Percentiles rank a stretch among this genome's conserved stretches.
Evolutionary conservation across 805 yeast genomes (phyloP).

Genomic region (Hermanozyma aechmeae): DNA sequence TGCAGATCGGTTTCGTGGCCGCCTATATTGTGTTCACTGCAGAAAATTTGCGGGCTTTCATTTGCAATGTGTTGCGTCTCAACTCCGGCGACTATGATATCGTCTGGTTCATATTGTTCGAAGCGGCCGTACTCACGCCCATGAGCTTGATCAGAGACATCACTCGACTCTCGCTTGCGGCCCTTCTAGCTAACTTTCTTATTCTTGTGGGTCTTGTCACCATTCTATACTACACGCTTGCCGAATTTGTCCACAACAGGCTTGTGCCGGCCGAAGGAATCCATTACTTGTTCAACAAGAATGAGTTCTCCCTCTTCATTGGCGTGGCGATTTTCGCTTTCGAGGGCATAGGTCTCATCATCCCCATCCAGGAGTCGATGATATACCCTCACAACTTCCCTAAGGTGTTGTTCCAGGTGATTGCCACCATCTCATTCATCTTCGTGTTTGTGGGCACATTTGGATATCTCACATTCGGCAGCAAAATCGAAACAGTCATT

Average conservation of each 20-base stretch:
- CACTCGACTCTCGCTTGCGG: conserved; percentile 63
- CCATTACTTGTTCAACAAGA: conserved; percentile 39
- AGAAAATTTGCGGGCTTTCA: conserved; percentile 59
- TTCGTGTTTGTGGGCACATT: conserved; percentile 57
- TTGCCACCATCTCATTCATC: conserved; percentile 50
- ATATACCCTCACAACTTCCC: conserved; percentile 67
- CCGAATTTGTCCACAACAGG: conserved; percentile 35
- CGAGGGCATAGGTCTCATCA: conserved; percentile 76
- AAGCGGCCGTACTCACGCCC: conserved; percentile 54
- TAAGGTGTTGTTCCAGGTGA: conserved; percentile 49
- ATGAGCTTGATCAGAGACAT: conserved; percentile 67
- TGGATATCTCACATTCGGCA: conserved; percentile 67
- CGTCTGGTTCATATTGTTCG: conserved; percentile 41
- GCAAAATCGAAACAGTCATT: conserved; percentile 55
- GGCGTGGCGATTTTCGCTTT: conserved; percentile 86
- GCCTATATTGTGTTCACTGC: conserved; percentile 76
- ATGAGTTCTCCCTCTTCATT: conserved; percentile 60
- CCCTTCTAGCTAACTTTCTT: conserved; percentile 62
- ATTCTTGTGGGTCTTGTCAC: conserved; percentile 59
- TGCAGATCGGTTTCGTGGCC: conserved; percentile 75
- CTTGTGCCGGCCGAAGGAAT: conserved; percentile 39
- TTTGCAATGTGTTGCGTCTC: conserved; percentile 37
- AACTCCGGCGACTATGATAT: conserved; percentile 28
- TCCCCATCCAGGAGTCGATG: conserved; percentile 81
- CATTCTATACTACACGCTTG: conserved; percentile 45